Evolutionary conservation across 768 basidiomycete species (phyloP).

Genomic region (Cyclocybe aegerita): DNA sequence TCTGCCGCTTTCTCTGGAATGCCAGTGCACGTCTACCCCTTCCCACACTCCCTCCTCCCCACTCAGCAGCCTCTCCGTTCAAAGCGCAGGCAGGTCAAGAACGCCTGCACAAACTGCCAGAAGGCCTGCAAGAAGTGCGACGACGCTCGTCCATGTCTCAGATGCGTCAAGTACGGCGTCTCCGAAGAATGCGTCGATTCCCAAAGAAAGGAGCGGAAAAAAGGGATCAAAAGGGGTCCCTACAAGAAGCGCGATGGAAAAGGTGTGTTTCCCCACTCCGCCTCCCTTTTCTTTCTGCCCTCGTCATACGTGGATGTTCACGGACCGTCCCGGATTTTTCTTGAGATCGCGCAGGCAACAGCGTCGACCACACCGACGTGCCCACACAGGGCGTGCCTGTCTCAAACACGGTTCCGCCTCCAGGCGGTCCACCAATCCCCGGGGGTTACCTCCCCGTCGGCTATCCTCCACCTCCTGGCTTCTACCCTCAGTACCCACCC

Average conservation of each 20-base stretch:
- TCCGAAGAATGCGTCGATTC: conserved; percentile 88
- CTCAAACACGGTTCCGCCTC: conserved; percentile 38
- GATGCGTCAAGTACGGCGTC: conserved; percentile 90
- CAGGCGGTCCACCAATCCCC: conserved; percentile 45
- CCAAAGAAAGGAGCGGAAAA: conserved; percentile 89
- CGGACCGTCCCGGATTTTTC: conserved; percentile 40
- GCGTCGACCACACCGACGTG: conserved; percentile 40
- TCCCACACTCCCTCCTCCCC: conserved; percentile 46
- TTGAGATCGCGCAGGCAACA: conserved; percentile 61
- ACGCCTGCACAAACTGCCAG: conserved; percentile 88
- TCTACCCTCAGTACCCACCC: conserved; percentile 56
- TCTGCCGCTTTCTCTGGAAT: conserved; percentile 50
- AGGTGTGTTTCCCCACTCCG: conserved; percentile 48
- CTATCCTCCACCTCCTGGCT: conserved; percentile 53
- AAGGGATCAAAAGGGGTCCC: conserved; percentile 82
- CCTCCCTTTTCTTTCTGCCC: conserved; percentile 10
- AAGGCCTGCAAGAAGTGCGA: conserved; percentile 93
- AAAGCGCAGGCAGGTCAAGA: conserved; percentile 88
- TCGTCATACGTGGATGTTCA: conserved; percentile 10
- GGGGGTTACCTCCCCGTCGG: conserved; percentile 52
- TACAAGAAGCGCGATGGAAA: conserved; percentile 97
- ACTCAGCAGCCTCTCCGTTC: conserved; percentile 50
- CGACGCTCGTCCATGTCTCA: conserved; percentile 87
- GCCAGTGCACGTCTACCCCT: conserved; percentile 73
- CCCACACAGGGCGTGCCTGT: conserved; percentile 41